A percentile compares a stretch with the other conserved stretches of the same genome.
Evolutionary conservation across 2,329 filamentous ascomycete species (phyloP).

Genomic region (Colletotrichum spinosum): DNA sequence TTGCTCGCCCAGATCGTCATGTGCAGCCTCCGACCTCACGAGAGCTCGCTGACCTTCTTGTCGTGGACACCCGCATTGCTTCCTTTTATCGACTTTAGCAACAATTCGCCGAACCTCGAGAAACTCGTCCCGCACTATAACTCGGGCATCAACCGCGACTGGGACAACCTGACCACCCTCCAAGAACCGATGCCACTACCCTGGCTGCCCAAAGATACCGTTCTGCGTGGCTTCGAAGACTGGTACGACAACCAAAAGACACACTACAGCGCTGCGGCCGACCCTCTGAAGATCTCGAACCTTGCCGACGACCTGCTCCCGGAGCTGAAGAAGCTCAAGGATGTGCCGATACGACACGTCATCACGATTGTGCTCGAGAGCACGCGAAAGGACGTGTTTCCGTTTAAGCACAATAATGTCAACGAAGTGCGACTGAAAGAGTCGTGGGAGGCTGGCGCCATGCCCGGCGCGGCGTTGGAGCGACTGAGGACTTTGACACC

Average conservation of each 20-base stretch:
- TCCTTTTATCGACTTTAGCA: conserved; percentile 48
- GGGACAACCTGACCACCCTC: conserved; percentile 47
- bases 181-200: conserved; percentile 36
- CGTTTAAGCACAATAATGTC: conserved; percentile 47
- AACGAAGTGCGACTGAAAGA: conserved; percentile 42
- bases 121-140: conserved; percentile 39
- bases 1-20: conserved; percentile 41
- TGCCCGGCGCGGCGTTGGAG: conserved; percentile 43
- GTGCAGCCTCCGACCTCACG: conserved; percentile 42
- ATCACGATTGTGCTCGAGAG: conserved; percentile 50
- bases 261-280: conserved; percentile 46
- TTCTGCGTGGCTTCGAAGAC: conserved; percentile 41
- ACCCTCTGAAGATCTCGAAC: conserved; percentile 49
- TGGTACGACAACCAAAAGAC: conserved; percentile 40
- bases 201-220: conserved; percentile 44
- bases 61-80: conserved; percentile 49
- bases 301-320: conserved; percentile 42
- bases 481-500: conserved; percentile 41
- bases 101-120: conserved; percentile 43
- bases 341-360: conserved; percentile 48
- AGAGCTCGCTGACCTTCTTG: conserved; percentile 48
- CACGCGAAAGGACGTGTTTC: conserved; percentile 50
- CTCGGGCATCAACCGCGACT: conserved; percentile 41
- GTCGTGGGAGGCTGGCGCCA: conserved; percentile 39
- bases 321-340: conserved; percentile 33